phyloP scores from a whole-genome alignment of 805 yeast genomes.

The Myxozyma lipomycoides region DNA sequence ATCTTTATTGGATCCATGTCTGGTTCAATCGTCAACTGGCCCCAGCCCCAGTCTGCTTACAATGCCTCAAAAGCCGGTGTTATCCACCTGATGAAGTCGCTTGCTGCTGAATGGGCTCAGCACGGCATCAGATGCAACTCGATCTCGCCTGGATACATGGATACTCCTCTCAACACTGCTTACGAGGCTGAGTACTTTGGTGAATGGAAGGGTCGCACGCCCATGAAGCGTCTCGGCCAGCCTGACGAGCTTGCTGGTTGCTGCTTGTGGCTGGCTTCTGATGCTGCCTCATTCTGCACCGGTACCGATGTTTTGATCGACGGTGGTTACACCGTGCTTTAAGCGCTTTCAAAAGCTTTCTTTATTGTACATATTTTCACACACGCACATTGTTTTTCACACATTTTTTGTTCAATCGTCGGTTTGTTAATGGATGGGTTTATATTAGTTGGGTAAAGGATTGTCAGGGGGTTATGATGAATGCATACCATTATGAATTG shows the following conservation, averaged over 20 bases:
- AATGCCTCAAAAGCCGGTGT: constrained; percentile 73
- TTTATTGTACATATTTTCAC: background rate
- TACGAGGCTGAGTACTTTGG: constrained; percentile 45
- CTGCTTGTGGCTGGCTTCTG: constrained; percentile 56
- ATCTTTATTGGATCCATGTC: constrained; percentile 69
- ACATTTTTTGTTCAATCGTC: background rate
- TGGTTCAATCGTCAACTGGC: constrained; percentile 67
- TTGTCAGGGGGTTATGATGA: too few species aligned
- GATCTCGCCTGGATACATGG: constrained; percentile 66
- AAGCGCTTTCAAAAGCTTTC: background rate
- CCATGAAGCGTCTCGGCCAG: constrained; percentile 65
- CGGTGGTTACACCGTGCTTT: constrained; percentile 49
- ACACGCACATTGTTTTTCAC: background rate
- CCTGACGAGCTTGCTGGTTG: constrained; percentile 65
- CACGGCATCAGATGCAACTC: constrained; percentile 64
- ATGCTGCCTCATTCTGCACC: constrained; percentile 58
- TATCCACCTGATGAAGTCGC: constrained; percentile 60
- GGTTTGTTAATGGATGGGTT: background rate
- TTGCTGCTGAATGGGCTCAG: constrained; percentile 72
- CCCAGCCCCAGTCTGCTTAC: constrained; percentile 67
- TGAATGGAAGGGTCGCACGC: constrained; percentile 63
- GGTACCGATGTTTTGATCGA: constrained; percentile 66
- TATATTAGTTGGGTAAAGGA: too few species aligned
- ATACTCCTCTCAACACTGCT: constrained; percentile 63
- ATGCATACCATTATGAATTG: too few species aligned